Evolutionary conservation across 768 basidiomycete species (phyloP).

Genomic region (Amanita muscaria): DNA sequence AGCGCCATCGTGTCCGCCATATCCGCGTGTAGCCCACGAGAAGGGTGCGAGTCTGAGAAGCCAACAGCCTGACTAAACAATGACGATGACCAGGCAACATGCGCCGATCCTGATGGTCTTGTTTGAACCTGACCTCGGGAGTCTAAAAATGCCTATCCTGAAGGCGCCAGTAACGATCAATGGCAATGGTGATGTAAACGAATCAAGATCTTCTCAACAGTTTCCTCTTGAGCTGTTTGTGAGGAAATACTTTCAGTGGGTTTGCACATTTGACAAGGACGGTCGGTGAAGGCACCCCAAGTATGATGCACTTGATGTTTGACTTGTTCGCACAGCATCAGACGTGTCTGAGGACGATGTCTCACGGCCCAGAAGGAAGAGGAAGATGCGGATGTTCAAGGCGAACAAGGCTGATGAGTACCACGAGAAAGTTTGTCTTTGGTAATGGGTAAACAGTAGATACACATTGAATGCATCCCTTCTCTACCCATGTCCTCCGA

Average conservation of each 20-base stretch:
- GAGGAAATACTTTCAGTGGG: conserved; percentile 44
- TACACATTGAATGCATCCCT: conserved; percentile 58
- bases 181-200: not conserved
- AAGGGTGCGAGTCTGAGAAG: conserved; percentile 8
- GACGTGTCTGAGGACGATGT: not conserved
- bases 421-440: not conserved
- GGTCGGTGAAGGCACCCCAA: conserved; percentile 16
- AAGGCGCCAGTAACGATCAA: conserved; percentile 18
- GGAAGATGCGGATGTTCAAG: not conserved
- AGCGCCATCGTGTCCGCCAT: conserved; percentile 14
- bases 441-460: not conserved
- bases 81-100: not conserved
- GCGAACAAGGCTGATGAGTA: not conserved
- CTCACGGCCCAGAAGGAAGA: conserved; percentile 2
- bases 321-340: not conserved
- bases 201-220: conserved; percentile 11
- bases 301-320: not conserved
- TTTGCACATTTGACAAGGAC: conserved; percentile 29
- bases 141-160: conserved; percentile 36
- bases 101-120: conserved; percentile 25
- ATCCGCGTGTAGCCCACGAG: conserved; percentile 14
- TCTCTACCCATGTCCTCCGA: conserved; percentile 80
- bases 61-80: not conserved
- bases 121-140: conserved; percentile 44
- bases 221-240: conserved; percentile 31